Percentiles rank a stretch among this genome's conserved stretches.
These are phyloP conservation scores for Solanum dulcamara DNA, from an alignment of 257 asterid species.

Conservation along the genomic window DNA sequence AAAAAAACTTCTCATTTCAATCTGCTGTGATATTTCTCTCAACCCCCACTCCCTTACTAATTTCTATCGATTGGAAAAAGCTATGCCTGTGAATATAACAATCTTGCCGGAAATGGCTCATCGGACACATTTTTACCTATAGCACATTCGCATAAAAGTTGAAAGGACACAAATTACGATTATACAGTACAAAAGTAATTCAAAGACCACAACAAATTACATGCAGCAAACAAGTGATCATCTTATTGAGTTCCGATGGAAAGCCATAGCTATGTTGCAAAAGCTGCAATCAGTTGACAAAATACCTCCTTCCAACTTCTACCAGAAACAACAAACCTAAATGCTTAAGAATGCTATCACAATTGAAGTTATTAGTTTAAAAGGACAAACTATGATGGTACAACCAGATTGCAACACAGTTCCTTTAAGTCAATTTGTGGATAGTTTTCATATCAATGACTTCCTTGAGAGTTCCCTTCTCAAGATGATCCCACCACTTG, in stretches of 20 bases:
- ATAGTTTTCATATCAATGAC: conserved; percentile 70
- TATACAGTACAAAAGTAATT: not conserved
- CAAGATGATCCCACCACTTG: not conserved
- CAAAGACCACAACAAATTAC: not conserved
- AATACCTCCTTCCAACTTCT: not conserved
- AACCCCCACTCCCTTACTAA: not conserved
- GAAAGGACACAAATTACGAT: not conserved
- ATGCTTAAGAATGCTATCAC: not conserved
- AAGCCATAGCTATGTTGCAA: not conserved
- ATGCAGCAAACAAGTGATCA: not conserved
- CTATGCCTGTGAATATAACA: not conserved
- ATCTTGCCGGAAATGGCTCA: not conserved
- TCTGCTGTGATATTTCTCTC: not conserved
- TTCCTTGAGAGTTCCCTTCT: conserved; percentile 7
- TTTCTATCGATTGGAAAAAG: not conserved
- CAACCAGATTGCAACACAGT: not conserved
- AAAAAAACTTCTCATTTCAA: not conserved
- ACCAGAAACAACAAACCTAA: not conserved
- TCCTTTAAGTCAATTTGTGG: conserved; percentile 46
- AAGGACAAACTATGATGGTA: not conserved
- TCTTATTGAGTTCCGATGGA: not conserved
- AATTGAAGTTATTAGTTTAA: not conserved
- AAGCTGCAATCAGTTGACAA: not conserved
- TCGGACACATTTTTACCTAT: not conserved
- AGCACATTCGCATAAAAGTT: not conserved